Percentiles rank a stretch among this genome's conserved stretches.
Evolutionary conservation across 2,329 filamentous ascomycete species (phyloP).

Genomic region (Lecanosticta acicola): DNA sequence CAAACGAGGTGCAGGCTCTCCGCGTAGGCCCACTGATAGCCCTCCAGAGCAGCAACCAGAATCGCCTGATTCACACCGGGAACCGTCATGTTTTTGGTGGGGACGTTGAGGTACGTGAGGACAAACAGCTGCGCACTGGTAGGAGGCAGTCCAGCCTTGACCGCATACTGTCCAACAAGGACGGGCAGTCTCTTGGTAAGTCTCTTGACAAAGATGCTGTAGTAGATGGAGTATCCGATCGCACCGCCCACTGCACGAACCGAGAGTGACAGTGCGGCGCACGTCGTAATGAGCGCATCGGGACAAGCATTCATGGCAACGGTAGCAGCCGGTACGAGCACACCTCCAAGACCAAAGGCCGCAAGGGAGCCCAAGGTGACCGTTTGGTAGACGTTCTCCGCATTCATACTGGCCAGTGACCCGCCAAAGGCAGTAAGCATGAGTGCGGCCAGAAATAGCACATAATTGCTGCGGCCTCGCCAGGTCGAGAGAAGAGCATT

Average conservation of each 20-base stretch:
- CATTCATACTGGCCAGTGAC: slow-evolving; percentile 57
- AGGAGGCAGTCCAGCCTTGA: slow-evolving; percentile 20
- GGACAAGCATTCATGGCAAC: slow-evolving; percentile 29
- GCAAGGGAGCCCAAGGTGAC: slow-evolving; percentile 28
- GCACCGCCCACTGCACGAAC: slow-evolving; percentile 28
- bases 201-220: slow-evolving; percentile 28
- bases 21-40: slow-evolving; percentile 22
- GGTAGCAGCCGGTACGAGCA: slow-evolving; percentile 29
- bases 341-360: slow-evolving; percentile 35
- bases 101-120: slow-evolving; percentile 15
- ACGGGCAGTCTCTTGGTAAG: slow-evolving; percentile 17
- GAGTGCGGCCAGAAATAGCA: slow-evolving; percentile 45
- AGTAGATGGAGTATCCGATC: slow-evolving; percentile 30
- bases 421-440: slow-evolving; percentile 28
- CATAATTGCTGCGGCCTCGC: slow-evolving; percentile 51
- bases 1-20: slow-evolving; percentile 20
- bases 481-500: slow-evolving; percentile 54
- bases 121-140: slow-evolving; percentile 18
- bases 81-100: slow-evolving; percentile 11
- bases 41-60: slow-evolving; percentile 14
- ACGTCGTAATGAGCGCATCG: slow-evolving; percentile 29
- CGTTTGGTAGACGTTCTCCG: slow-evolving; percentile 23
- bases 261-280: slow-evolving; percentile 26
- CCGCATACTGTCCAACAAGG: slow-evolving; percentile 20
- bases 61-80: slow-evolving; percentile 19